Base-by-base conservation (phyloP, 2,329 filamentous ascomycete genomes). In the Madurella mycetomatis region DNA sequence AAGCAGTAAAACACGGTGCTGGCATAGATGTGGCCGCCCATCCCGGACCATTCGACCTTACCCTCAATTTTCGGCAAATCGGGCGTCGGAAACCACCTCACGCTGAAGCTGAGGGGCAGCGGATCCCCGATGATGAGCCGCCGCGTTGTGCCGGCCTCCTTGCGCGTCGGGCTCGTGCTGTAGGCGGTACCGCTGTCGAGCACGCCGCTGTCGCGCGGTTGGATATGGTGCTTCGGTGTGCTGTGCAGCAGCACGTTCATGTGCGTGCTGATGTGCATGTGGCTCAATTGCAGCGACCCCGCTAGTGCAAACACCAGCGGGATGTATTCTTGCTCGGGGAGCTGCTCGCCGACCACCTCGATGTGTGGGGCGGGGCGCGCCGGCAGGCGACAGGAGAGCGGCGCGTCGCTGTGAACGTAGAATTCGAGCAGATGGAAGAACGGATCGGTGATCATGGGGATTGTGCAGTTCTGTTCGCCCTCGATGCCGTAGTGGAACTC, bases 391-490 rank as follows among this genome's bases (percentile, higher is more conserved):
- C 94, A 99, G 51, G 90, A 85, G 47, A 97, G 79, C 9, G 94
- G 94, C 16, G 91, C 92, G 73, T 99, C 94, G 75, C 88, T 91
- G 79, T 97, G 94, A 70, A 97, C 86, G 79, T 97, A 97, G 80
- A 96, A 97, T 75, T 97, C 89, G 75, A 92, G 86, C 49, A 92
- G 81, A 73, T 94, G 89, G 78, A 90, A 94, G 78, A 92, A 87
- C 41, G 87, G 82, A 69, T 92, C 89, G 65, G 81, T 79, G 64
- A 92, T 79, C 72, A 88, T 81, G 67, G 86, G 77, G 64, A 94
- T 85, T 52, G 89, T 94, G 77, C 89, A 94, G 75, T 92, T 92
- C 63, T 90, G 73, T 69, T 95, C 91, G 73, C 73, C 75, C 68
- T 92, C 89, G 62, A 88, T 73, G 69, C 92, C 92, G 75, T 96